Evolutionary conservation across 306 rosid genomes (phyloP).

Genomic region (Vigna hirtella): DNA sequence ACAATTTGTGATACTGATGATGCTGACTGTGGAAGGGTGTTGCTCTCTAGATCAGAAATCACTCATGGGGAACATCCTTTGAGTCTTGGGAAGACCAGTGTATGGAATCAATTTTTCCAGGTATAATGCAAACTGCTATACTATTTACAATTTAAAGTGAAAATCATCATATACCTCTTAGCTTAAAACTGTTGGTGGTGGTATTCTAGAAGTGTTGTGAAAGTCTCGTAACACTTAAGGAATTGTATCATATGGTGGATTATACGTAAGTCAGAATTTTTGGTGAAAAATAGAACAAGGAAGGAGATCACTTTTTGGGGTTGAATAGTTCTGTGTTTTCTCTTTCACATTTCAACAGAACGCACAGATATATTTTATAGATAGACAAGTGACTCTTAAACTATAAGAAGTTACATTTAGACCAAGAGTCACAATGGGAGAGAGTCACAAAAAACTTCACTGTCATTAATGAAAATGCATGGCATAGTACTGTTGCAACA

Average conservation of each 20-base stretch:
- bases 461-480: neutral
- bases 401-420: neutral
- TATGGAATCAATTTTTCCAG: slow-evolving; percentile 99
- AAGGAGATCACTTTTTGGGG: neutral
- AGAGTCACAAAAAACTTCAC: neutral
- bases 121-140: slow-evolving; percentile 50
- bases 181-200: neutral
- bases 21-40: slow-evolving; percentile 57
- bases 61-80: slow-evolving; percentile 94
- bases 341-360: slow-evolving; percentile 1
- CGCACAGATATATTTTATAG: neutral
- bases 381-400: neutral
- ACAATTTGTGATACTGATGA: slow-evolving; percentile 66
- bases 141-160: slow-evolving; percentile 1
- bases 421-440: neutral
- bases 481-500: neutral
- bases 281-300: neutral
- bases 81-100: slow-evolving; percentile 94
- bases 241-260: neutral
- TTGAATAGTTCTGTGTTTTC: neutral
- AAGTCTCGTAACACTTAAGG: neutral
- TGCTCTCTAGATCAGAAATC: slow-evolving; percentile 91
- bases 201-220: neutral
- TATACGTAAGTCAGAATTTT: neutral
- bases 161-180: neutral